These are phyloP conservation scores for Trichoderma sp. DNA, from an alignment of 2,329 filamentous ascomycete species.

Conservation along the genomic window DNA sequence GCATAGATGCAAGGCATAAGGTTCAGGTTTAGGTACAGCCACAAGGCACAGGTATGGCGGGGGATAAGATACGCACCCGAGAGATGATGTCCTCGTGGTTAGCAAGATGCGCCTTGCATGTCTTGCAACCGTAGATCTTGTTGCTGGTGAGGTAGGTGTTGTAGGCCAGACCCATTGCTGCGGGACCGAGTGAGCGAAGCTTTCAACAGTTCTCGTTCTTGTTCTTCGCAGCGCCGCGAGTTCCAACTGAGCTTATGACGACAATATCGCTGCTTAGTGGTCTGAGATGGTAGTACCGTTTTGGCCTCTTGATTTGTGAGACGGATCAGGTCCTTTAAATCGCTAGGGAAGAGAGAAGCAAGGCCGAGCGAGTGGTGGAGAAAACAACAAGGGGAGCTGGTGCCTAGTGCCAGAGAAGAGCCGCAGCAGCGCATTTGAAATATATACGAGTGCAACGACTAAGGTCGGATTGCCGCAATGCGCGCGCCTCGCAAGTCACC, in stretches of 20 bases:
- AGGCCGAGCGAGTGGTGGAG: neutral
- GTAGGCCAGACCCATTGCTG: constrained; percentile 79
- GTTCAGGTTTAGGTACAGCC: neutral
- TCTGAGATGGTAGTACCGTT: neutral
- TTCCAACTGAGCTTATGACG: neutral
- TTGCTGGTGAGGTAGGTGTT: constrained; percentile 85
- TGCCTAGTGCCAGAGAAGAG: neutral
- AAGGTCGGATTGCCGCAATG: neutral
- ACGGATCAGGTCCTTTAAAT: neutral
- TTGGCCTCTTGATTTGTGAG: neutral
- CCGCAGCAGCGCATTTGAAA: neutral
- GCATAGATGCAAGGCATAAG: neutral
- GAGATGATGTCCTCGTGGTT: constrained; percentile 97
- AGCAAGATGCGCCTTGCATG: constrained; percentile 91
- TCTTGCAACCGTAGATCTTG: constrained; percentile 90
- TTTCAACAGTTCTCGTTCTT: neutral
- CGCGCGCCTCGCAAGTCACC: neutral
- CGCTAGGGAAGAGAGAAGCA: neutral
- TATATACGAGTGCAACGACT: neutral
- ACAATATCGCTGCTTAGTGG: neutral
- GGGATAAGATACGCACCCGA: constrained; percentile 57
- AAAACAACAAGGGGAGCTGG: neutral
- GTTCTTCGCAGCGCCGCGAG: neutral
- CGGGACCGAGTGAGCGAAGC: neutral
- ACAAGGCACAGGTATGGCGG: neutral